A percentile compares a stretch with the other conserved stretches of the same genome.
Conservation (phyloP, 2,329 filamentous ascomycete species). For the Cordyceps javanica region DNA sequence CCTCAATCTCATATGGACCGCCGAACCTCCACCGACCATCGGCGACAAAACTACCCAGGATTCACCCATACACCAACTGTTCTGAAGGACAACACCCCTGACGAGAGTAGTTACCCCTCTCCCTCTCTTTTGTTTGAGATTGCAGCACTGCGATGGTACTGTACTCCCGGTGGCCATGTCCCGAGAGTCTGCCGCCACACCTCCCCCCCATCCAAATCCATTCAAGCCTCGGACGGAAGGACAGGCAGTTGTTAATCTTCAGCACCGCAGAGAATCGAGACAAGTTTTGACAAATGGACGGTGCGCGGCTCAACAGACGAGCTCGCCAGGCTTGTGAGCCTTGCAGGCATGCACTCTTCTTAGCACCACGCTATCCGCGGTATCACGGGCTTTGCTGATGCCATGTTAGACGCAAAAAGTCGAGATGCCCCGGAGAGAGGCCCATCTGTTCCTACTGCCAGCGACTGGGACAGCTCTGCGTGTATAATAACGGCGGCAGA, state of each 20-base stretch:
- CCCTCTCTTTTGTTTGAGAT: not conserved
- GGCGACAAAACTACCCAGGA: not conserved
- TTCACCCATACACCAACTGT: not conserved
- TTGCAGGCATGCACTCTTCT: constrained; percentile 24
- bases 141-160: not conserved
- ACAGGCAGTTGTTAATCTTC: not conserved
- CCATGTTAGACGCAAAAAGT: constrained; percentile 40
- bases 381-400: not conserved
- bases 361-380: no score
- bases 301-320: constrained; percentile 9
- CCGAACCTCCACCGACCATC: not conserved
- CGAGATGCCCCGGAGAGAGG: constrained; percentile 44
- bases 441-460: constrained; percentile 43
- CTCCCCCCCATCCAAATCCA: not conserved
- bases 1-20: not conserved
- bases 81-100: not conserved
- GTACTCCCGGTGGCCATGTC: not conserved
- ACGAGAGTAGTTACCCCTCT: not conserved
- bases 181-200: not conserved
- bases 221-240: not conserved
- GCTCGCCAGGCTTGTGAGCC: constrained; percentile 26
- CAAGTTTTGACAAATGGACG: constrained; percentile 3
- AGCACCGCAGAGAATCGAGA: not conserved
- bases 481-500: constrained; percentile 27
- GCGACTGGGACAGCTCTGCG: constrained; percentile 40